phyloP scores from a whole-genome alignment of 2,329 filamentous ascomycete genomes.

The Akanthomyces dipterigenus region DNA sequence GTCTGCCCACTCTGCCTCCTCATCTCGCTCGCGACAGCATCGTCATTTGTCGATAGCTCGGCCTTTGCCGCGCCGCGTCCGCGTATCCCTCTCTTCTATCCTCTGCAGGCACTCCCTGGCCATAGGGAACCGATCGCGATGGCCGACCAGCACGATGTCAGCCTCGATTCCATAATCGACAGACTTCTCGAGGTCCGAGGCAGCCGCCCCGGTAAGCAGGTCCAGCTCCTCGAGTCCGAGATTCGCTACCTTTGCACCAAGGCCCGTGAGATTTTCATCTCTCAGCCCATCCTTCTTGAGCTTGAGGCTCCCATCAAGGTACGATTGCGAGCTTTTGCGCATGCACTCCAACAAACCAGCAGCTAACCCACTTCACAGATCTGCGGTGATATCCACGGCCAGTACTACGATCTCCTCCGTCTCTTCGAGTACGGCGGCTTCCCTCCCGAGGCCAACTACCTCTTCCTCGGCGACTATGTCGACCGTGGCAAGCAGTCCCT shows the following conservation, averaged over 20 bases:
- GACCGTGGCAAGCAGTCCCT: constrained; percentile 98
- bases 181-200: constrained; percentile 94
- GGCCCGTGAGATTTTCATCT: constrained; percentile 98
- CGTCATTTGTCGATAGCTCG: neutral
- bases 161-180: constrained; percentile 99
- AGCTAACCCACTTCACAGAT: constrained; percentile 54
- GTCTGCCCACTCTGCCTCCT: neutral
- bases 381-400: constrained; percentile 97
- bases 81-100: neutral
- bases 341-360: neutral
- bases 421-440: constrained; percentile 98
- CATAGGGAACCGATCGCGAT: constrained; percentile 25
- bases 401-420: constrained; percentile 96
- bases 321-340: constrained; percentile 26
- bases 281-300: constrained; percentile 94
- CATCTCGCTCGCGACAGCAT: neutral
- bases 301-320: constrained; percentile 99
- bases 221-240: constrained; percentile 91
- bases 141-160: constrained; percentile 76
- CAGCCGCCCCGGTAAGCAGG: constrained; percentile 96
- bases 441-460: constrained; percentile 97
- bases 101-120: neutral
- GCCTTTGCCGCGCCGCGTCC: neutral
- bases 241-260: constrained; percentile 98
- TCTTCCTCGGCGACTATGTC: constrained; percentile 98